Conservation (phyloP, 768 basidiomycete genomes). For the Auriscalpium vulgare region DNA sequence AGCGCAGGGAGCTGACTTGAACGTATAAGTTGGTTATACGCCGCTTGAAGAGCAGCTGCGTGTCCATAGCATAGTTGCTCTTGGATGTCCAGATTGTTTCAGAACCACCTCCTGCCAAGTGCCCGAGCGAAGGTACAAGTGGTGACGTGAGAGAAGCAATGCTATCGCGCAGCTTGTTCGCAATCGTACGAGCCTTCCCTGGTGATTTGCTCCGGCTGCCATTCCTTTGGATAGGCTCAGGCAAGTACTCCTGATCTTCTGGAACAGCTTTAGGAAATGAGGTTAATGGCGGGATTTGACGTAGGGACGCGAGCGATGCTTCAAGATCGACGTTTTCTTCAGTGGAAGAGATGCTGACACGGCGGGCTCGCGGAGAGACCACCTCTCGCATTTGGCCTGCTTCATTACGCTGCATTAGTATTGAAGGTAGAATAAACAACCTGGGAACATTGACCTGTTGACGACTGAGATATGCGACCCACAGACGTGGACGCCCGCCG, state of each 20-base stretch:
- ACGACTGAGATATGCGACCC: background rate
- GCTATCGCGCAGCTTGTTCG: slow-evolving; percentile 41
- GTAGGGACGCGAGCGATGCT: slow-evolving; percentile 19
- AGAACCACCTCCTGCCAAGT: slow-evolving; percentile 8
- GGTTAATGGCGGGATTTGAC: background rate
- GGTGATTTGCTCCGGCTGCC: slow-evolving; percentile 10
- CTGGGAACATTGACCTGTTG: background rate
- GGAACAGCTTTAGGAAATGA: slow-evolving; percentile 10
- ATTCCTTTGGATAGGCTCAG: background rate
- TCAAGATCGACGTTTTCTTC: slow-evolving; percentile 19
- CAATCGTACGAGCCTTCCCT: slow-evolving; percentile 4
- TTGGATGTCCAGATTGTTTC: slow-evolving; percentile 70
- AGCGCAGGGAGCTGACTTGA: slow-evolving; percentile 63
- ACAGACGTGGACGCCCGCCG: slow-evolving; percentile 22
- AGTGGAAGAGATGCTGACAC: slow-evolving; percentile 14
- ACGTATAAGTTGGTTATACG: slow-evolving; percentile 80
- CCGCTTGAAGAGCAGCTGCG: slow-evolving; percentile 81
- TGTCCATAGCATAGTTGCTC: slow-evolving; percentile 77
- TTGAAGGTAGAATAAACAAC: background rate
- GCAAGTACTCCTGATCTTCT: slow-evolving; percentile 6
- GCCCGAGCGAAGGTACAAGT: slow-evolving; percentile 26
- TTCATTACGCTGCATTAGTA: background rate
- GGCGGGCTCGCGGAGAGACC: slow-evolving; percentile 3
- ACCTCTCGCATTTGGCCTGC: slow-evolving; percentile 17
- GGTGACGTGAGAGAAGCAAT: slow-evolving; percentile 40